These are phyloP conservation scores for Parasarocladium wereldwijsianum DNA, from an alignment of 2,329 filamentous ascomycete species.

Conservation along the genomic window DNA sequence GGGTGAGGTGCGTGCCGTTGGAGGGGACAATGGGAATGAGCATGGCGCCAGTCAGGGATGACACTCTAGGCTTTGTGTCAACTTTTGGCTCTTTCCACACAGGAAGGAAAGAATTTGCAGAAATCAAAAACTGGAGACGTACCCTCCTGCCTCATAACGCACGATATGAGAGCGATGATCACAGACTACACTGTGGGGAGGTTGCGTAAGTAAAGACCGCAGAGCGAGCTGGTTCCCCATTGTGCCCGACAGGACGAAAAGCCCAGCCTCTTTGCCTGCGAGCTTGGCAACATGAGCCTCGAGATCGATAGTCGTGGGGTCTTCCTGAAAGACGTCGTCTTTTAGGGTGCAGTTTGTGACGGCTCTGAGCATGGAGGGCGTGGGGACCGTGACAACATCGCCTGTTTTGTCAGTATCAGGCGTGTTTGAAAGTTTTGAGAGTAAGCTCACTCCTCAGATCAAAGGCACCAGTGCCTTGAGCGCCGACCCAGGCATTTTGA, in stretches of 20 bases:
- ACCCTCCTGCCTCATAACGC: constrained; percentile 49
- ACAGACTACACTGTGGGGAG: constrained; percentile 67
- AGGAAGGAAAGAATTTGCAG: not conserved
- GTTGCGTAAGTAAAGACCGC: constrained; percentile 60
- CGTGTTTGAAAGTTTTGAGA: not conserved
- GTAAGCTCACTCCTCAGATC: constrained; percentile 23
- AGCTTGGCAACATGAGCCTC: constrained; percentile 61
- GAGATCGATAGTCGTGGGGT: constrained; percentile 61
- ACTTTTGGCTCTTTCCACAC: no score
- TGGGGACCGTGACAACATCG: constrained; percentile 56
- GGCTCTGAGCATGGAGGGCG: constrained; percentile 65
- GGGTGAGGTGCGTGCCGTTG: constrained; percentile 60
- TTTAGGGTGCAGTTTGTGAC: constrained; percentile 60
- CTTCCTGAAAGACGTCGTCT: constrained; percentile 76
- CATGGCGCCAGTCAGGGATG: constrained; percentile 56
- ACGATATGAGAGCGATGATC: constrained; percentile 70
- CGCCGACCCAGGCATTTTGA: constrained; percentile 21
- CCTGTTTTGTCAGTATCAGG: constrained; percentile 15
- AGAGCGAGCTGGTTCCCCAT: constrained; percentile 89
- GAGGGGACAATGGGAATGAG: constrained; percentile 50
- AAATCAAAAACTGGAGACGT: constrained; percentile 9
- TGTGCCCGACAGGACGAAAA: constrained; percentile 79
- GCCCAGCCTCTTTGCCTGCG: constrained; percentile 58
- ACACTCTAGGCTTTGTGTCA: no score
- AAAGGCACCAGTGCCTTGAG: constrained; percentile 20